Conservation (phyloP, 2,329 filamentous ascomycete genomes). For the Alternaria sp. region DNA sequence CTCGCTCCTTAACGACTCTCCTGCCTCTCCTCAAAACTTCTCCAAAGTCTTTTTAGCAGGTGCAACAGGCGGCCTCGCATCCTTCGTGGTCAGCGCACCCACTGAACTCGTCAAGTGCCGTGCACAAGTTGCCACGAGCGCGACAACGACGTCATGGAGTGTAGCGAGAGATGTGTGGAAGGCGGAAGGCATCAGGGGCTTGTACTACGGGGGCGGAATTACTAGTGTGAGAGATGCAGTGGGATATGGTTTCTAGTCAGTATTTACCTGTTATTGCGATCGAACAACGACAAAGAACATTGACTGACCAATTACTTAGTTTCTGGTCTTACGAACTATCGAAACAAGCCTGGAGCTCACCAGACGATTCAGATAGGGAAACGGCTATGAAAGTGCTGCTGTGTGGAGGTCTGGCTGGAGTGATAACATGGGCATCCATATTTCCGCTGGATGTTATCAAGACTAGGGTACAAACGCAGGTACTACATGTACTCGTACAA, state of each 20-base stretch:
- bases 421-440: slow-evolving; percentile 88
- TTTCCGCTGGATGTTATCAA: slow-evolving; percentile 95
- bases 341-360: slow-evolving; percentile 65
- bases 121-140: slow-evolving; percentile 70
- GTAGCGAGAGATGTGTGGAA: slow-evolving; percentile 70
- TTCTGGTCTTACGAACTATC: slow-evolving; percentile 91
- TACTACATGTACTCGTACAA: slow-evolving; percentile 13
- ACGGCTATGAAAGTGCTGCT: slow-evolving; percentile 73
- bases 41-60: slow-evolving; percentile 81
- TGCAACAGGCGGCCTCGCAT: slow-evolving; percentile 81
- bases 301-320: slow-evolving; percentile 47
- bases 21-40: slow-evolving; percentile 56
- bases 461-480: slow-evolving; percentile 86
- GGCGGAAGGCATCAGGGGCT: slow-evolving; percentile 69
- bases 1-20: slow-evolving; percentile 60
- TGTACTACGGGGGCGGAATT: slow-evolving; percentile 83
- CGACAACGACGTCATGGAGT: slow-evolving; percentile 62
- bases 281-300: not conserved
- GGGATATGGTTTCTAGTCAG: slow-evolving; percentile 93
- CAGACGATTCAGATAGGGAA: slow-evolving; percentile 57
- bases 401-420: slow-evolving; percentile 86
- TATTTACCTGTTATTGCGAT: slow-evolving; percentile 1
- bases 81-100: slow-evolving; percentile 85
- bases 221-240: slow-evolving; percentile 86
- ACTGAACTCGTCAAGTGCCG: slow-evolving; percentile 93